Base-by-base conservation (phyloP, 2,329 filamentous ascomycete species). In the Sphaerulina musiva region DNA sequence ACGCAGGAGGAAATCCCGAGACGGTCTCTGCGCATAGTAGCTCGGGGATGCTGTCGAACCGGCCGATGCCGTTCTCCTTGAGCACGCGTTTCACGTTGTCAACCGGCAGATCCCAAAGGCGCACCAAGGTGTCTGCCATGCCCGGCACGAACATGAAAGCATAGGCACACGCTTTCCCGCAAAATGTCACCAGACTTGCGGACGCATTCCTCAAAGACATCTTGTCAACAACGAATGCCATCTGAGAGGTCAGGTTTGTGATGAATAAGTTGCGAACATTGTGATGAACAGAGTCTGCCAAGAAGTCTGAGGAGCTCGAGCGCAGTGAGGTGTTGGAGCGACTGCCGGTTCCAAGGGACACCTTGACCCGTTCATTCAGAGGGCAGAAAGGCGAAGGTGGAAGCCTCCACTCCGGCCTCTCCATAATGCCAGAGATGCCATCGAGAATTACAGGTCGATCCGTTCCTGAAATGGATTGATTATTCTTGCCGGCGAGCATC, bases 81-180 rank as follows among this genome's bases (percentile, higher is more conserved):
- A 89, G 78, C 1, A 89, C 80, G 23, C 89, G 83, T 59, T 86
- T 82, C 65, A 95, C 78, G 41, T 83, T 74, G 54, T 84, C 83
- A 3, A 84, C 74, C 2, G 83, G 81, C 17, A 89, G 77, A 38
- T 81, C 82, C 90, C 91, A 95, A 4, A 95, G 74, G 12, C 89
- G 82, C 26, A 92, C 81, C 46, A 95, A 76, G 48, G 95, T 81
- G 65, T 95, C 89, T 6, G 89, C 86, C 51, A 95, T 81, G 4
- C 89, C 89, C 0, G 89, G 89, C 29, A 88, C 91, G 65, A 95
- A 96, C 73, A 92, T 93, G 71, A 95, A 95, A 31, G 89, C 90
- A 70, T 95, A 95, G 1, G 91, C 90, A 66, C 87, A 92, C 3
- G 89, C 88, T 71, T 93, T 95, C 56, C 89, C 91, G 51, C 88